Evolutionary conservation across 805 yeast genomes (phyloP).

Genomic region (Candida nonsorbophila): DNA sequence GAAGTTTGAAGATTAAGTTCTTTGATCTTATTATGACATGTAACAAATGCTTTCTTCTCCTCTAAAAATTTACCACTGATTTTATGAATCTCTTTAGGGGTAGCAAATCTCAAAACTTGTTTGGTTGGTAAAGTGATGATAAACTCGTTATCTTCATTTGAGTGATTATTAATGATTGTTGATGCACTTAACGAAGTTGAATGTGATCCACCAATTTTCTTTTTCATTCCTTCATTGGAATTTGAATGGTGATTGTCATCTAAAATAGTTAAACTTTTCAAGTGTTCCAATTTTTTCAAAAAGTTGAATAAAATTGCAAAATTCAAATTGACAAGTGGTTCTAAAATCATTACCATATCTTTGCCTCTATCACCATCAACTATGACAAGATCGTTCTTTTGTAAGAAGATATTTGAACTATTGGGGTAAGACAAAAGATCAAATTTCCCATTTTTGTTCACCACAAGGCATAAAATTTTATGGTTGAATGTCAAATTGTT

Average conservation of each 20-base stretch:
- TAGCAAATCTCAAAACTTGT: slow-evolving; percentile 71
- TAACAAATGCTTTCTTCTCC: slow-evolving; percentile 65
- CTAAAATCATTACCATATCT: slow-evolving; percentile 68
- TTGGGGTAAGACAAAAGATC: slow-evolving; percentile 67
- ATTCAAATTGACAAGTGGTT: slow-evolving; percentile 57
- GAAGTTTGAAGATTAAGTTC: slow-evolving; percentile 43
- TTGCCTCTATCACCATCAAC: slow-evolving; percentile 85
- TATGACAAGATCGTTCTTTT: slow-evolving; percentile 61
- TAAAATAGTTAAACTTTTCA: slow-evolving; percentile 43
- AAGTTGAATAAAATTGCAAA: slow-evolving; percentile 70
- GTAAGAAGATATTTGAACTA: slow-evolving; percentile 54
- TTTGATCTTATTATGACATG: slow-evolving; percentile 47
- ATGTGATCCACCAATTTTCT: slow-evolving; percentile 31
- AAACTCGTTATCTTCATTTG: slow-evolving; percentile 54
- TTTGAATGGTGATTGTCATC: slow-evolving; percentile 15
- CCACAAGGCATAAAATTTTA: slow-evolving; percentile 42
- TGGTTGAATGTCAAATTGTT: slow-evolving; percentile 38
- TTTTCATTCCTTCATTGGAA: slow-evolving; percentile 10
- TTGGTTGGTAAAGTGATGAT: slow-evolving; percentile 68
- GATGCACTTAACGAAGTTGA: slow-evolving; percentile 33
- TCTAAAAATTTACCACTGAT: slow-evolving; percentile 61
- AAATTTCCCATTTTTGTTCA: slow-evolving; percentile 60
- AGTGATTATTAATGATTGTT: slow-evolving; percentile 29
- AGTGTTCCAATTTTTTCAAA: slow-evolving; percentile 66
- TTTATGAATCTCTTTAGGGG: slow-evolving; percentile 62